Conservation (phyloP, 768 basidiomycete genomes). For the Inosperma sp. region DNA sequence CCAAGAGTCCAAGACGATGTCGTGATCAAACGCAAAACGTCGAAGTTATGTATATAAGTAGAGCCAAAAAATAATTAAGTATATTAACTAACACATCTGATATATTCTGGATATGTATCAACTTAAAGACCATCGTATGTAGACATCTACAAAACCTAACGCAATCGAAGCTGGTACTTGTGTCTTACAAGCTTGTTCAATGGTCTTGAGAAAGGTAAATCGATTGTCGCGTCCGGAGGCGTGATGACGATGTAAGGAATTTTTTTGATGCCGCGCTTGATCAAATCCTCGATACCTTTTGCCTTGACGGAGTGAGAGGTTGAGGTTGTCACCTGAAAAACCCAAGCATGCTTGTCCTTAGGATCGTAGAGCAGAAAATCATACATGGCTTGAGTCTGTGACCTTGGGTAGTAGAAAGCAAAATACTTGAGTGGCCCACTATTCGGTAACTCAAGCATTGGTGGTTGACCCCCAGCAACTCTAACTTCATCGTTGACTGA, state of each 20-base stretch:
- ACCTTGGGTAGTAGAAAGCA: not conserved
- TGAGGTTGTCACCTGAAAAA: slow-evolving; percentile 1
- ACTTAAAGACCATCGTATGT: too few relatives aligned
- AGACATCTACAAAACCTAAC: not conserved
- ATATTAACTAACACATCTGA: too few relatives aligned
- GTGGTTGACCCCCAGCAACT: not conserved
- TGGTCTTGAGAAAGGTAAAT: not conserved
- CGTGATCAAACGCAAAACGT: too few relatives aligned
- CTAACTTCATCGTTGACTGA: not conserved
- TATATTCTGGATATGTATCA: too few relatives aligned
- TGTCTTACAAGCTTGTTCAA: not conserved
- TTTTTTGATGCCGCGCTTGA: not conserved
- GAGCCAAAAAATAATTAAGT: too few relatives aligned
- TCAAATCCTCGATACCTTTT: not conserved
- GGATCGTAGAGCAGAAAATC: slow-evolving; percentile 1
- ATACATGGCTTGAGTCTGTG: not conserved
- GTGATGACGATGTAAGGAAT: slow-evolving; percentile 1
- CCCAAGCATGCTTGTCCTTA: slow-evolving; percentile 1
- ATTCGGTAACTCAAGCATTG: slow-evolving; percentile 1
- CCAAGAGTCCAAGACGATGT: too few relatives aligned
- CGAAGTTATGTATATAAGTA: too few relatives aligned
- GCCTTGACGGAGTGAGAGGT: slow-evolving; percentile 1
- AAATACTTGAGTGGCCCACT: not conserved
- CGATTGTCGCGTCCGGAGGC: not conserved
- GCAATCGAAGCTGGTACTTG: not conserved